Percentiles rank a stretch among this genome's conserved stretches.
These are phyloP conservation scores for Tremella mesenterica DNA, from an alignment of 768 basidiomycete genomes.

Conservation along the genomic window DNA sequence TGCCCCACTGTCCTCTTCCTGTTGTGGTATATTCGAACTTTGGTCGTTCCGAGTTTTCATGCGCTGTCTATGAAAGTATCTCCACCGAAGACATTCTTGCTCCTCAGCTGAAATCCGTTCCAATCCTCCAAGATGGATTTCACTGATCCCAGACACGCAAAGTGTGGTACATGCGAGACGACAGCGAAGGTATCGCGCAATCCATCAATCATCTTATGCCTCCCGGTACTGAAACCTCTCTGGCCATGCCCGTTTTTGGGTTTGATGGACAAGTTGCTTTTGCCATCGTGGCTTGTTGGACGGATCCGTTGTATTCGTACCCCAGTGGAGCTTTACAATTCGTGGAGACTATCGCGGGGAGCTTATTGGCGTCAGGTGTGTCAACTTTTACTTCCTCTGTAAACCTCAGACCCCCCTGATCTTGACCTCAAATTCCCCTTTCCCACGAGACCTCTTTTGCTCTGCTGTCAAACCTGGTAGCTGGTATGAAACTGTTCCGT, in stretches of 20 bases:
- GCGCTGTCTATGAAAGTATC: too few relatives aligned
- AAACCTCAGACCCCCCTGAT: too few relatives aligned
- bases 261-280: conserved; percentile 41
- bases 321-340: conserved; percentile 37
- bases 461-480: too few relatives aligned
- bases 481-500: too few relatives aligned
- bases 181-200: conserved; percentile 32
- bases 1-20: too few relatives aligned
- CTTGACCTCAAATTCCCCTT: too few relatives aligned
- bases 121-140: background rate
- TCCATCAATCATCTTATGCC: conserved; percentile 38
- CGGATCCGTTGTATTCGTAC: conserved; percentile 38
- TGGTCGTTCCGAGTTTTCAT: too few relatives aligned
- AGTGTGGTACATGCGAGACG: conserved; percentile 41
- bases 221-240: conserved; percentile 30
- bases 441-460: too few relatives aligned
- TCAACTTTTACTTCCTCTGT: too few relatives aligned
- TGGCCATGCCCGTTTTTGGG: conserved; percentile 42
- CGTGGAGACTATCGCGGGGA: conserved; percentile 41
- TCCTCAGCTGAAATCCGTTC: background rate
- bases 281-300: conserved; percentile 39
- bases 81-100: background rate
- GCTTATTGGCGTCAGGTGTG: conserved; percentile 37
- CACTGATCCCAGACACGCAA: conserved; percentile 19
- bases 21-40: too few relatives aligned